Base-by-base conservation (phyloP, 2,329 filamentous ascomycete species). In the Rutstroemia sp. region DNA sequence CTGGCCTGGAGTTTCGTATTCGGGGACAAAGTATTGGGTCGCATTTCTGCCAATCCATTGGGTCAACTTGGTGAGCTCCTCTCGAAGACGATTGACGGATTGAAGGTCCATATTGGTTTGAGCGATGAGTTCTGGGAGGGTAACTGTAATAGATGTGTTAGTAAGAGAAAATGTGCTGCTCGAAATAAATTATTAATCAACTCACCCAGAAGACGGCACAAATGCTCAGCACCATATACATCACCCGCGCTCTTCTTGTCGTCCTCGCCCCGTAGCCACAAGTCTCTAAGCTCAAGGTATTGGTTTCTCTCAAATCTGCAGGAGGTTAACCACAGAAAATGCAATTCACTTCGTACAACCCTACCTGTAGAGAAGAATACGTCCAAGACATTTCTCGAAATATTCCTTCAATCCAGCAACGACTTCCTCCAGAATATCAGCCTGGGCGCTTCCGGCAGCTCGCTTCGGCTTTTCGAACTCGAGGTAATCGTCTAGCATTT, bases 21-120 rank as follows among this genome's bases (percentile, higher is more conserved):
- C 81, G 57, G 75, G 81, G 57, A 84, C 78, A 68, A 99, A 95
- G 73, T 94, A 96, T 23, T 81, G 81, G 57, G 82, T 78, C 14
- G 86, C 83, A 66, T 68, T 68, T 64, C 86, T 88, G 58, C 86
- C 82, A 55, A 99, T 78, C 90, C 92, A 99, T 54, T 83, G 79
- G 10, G 87, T 89, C 72, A 99, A 86, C 72, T 91, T 92, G 63
- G 83, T 80, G 16, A 99, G 79, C 70, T 99, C 94, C 66, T 96
- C 90, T 12, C 91, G 86, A 25, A 97, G 82, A 48, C 91, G 87
- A 60, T 86, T 88, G 44, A 96, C 89, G 2, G 91, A 92, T 70
- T 95, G 91, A 53, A 87, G 79, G 68, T 97, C 94, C 91, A 99
- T 96, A 73, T 97, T 97, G 52, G 94, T 99, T 71, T 99, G 94